Evolutionary conservation across 805 yeast genomes (phyloP).

Genomic region (Candida maesae): DNA sequence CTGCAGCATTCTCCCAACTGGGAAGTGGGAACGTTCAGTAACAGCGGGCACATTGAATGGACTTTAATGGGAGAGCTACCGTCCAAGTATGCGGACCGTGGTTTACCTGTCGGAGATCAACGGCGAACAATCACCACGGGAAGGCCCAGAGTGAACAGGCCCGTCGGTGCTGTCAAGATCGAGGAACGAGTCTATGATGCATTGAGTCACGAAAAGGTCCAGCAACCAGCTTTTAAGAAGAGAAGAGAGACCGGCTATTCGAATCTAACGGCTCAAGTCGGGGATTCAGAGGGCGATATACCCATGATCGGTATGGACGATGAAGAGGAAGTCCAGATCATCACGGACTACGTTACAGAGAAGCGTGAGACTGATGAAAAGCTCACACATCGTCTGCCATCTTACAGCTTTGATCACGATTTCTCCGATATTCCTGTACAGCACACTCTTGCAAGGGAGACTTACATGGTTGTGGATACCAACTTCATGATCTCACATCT

Average conservation of each 20-base stretch:
- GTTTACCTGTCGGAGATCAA: constrained; percentile 19
- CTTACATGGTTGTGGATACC: constrained; percentile 71
- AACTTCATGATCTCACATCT: constrained; percentile 76
- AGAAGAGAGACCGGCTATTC: too few species aligned
- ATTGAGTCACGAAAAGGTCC: neutral
- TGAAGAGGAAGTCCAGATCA: constrained; percentile 38
- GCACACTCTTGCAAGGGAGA: constrained; percentile 13
- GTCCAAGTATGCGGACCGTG: constrained; percentile 23
- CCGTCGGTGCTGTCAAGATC: constrained; percentile 25
- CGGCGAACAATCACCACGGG: constrained; percentile 19
- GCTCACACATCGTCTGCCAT: neutral
- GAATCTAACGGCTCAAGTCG: too few species aligned
- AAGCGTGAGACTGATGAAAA: constrained; percentile 14
- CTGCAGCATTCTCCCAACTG: too few species aligned
- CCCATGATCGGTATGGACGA: constrained; percentile 49
- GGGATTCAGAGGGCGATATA: constrained; percentile 34
- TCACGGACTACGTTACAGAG: constrained; percentile 38
- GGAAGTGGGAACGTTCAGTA: too few species aligned
- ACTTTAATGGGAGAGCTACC: constrained; percentile 20
- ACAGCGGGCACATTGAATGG: too few species aligned
- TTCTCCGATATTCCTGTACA: constrained; percentile 9
- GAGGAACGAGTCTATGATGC: constrained; percentile 24
- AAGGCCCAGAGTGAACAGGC: constrained; percentile 14
- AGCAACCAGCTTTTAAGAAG: too few species aligned
- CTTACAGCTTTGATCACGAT: constrained; percentile 1